Conservation (phyloP, 257 asterid genomes). For the Rehmannia glutinosa region DNA sequence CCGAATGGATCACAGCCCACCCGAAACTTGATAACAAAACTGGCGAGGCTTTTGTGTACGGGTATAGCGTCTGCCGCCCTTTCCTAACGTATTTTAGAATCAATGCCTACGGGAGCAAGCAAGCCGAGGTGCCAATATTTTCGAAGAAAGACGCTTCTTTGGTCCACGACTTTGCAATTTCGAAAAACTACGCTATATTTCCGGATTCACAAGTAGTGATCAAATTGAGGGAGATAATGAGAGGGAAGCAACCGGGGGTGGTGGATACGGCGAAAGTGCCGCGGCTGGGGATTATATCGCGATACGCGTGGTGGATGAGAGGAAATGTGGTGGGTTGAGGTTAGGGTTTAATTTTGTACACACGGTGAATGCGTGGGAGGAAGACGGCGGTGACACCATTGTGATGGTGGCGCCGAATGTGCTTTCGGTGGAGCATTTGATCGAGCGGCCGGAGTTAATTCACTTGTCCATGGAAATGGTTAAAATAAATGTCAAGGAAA, state of each 20-base stretch:
- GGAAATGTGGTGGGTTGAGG: conserved; percentile 48
- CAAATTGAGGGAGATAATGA: conserved; percentile 23
- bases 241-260: conserved; percentile 28
- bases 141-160: conserved; percentile 28
- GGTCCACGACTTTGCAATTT: conserved; percentile 49
- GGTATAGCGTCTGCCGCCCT: too few relatives aligned
- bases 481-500: conserved; percentile 33
- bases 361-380: conserved; percentile 53
- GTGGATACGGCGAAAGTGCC: conserved; percentile 32
- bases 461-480: conserved; percentile 37
- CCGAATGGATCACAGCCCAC: too few relatives aligned
- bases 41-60: too few relatives aligned
- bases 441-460: conserved; percentile 38
- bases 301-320: conserved; percentile 40
- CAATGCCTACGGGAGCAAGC: too few relatives aligned
- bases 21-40: too few relatives aligned
- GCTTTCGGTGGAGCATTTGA: conserved; percentile 29
- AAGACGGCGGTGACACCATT: conserved; percentile 38
- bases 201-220: conserved; percentile 38
- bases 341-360: conserved; percentile 42
- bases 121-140: conserved; percentile 40
- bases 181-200: conserved; percentile 40
- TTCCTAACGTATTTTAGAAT: too few relatives aligned
- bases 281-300: conserved; percentile 44
- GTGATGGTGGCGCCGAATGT: conserved; percentile 46